Evolutionary conservation across 768 basidiomycete genomes (phyloP).

Genomic region (Pholiota microspora): DNA sequence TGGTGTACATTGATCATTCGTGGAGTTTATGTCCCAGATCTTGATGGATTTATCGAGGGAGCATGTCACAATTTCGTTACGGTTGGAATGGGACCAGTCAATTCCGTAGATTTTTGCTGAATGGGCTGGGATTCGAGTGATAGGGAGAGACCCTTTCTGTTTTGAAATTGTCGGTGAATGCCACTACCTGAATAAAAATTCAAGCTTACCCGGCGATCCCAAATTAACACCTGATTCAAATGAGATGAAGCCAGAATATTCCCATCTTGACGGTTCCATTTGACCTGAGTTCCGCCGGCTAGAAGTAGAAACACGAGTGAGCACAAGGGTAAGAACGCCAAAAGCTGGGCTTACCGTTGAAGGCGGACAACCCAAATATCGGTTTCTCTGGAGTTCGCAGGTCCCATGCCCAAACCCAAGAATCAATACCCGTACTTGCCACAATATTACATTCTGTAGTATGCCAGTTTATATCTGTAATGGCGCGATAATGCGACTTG

Average conservation of each 20-base stretch:
- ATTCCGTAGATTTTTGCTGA: conserved; percentile 95
- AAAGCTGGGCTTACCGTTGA: conserved; percentile 43
- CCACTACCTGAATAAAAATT: too few relatives aligned
- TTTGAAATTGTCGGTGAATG: too few relatives aligned
- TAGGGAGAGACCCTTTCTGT: conserved; percentile 89
- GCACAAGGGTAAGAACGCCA: too few relatives aligned
- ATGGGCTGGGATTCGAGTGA: conserved; percentile 76
- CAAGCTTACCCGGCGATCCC: conserved; percentile 83
- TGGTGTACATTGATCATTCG: conserved; percentile 10
- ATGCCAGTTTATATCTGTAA: conserved; percentile 99
- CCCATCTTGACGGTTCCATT: conserved; percentile 90
- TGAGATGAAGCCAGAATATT: conserved; percentile 91
- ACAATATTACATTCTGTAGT: conserved; percentile 81
- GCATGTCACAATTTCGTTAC: conserved; percentile 88
- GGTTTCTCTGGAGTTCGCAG: conserved; percentile 69
- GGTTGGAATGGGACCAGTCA: conserved; percentile 82
- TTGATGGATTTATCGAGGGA: conserved; percentile 94
- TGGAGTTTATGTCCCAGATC: conserved; percentile 63
- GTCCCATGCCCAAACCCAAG: conserved; percentile 96
- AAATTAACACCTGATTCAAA: conserved; percentile 81
- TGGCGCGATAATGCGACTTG: conserved; percentile 89
- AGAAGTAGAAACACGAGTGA: not conserved
- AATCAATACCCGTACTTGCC: conserved; percentile 89
- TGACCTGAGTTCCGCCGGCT: conserved; percentile 93
- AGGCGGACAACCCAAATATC: conserved; percentile 62